These are phyloP conservation scores for Coemansia sp. DNA, from an alignment of 192 early-diverging fungal species.

Conservation along the genomic window DNA sequence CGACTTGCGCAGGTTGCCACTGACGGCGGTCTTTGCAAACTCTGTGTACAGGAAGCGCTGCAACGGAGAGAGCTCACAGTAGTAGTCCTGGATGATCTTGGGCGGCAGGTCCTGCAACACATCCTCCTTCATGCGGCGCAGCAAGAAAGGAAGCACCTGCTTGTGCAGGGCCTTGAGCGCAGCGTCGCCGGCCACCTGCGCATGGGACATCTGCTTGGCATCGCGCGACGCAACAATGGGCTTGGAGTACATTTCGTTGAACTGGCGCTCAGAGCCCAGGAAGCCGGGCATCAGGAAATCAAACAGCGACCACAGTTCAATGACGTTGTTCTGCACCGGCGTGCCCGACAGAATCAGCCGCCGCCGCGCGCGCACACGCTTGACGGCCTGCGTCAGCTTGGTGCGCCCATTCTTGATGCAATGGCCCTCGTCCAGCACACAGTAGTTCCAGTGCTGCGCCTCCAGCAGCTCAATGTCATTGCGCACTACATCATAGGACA, in stretches of 20 bases:
- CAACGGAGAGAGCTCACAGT: slow-evolving; percentile 90
- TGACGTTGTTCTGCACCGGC: slow-evolving; percentile 96
- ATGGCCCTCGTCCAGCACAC: slow-evolving; percentile 97
- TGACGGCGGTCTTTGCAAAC: slow-evolving; percentile 69
- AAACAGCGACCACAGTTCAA: slow-evolving; percentile 97
- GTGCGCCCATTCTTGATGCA: slow-evolving; percentile 95
- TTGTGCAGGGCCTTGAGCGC: slow-evolving; percentile 94
- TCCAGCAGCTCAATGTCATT: slow-evolving; percentile 89
- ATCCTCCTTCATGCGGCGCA: slow-evolving; percentile 97
- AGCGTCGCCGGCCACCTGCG: slow-evolving; percentile 29
- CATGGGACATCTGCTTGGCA: slow-evolving; percentile 63
- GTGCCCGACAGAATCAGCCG: slow-evolving; percentile 96
- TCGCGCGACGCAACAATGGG: slow-evolving; percentile 90
- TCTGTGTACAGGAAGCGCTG: slow-evolving; percentile 93
- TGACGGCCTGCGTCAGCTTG: slow-evolving; percentile 91
- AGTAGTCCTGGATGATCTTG: slow-evolving; percentile 99
- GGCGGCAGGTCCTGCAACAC: slow-evolving; percentile 95
- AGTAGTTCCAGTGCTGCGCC: slow-evolving; percentile 84
- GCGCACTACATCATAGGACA: slow-evolving; percentile 95
- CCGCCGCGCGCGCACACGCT: slow-evolving; percentile 82
- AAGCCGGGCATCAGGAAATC: slow-evolving; percentile 99
- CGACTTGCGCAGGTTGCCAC: slow-evolving; percentile 27
- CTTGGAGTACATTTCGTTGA: slow-evolving; percentile 92
- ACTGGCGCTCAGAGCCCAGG: slow-evolving; percentile 89
- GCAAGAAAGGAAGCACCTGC: slow-evolving; percentile 93